Percentiles rank a stretch among this genome's conserved stretches.
Evolutionary conservation across 1,139 yeast species (phyloP).

Genomic region (Hyphopichia buzzinii): DNA sequence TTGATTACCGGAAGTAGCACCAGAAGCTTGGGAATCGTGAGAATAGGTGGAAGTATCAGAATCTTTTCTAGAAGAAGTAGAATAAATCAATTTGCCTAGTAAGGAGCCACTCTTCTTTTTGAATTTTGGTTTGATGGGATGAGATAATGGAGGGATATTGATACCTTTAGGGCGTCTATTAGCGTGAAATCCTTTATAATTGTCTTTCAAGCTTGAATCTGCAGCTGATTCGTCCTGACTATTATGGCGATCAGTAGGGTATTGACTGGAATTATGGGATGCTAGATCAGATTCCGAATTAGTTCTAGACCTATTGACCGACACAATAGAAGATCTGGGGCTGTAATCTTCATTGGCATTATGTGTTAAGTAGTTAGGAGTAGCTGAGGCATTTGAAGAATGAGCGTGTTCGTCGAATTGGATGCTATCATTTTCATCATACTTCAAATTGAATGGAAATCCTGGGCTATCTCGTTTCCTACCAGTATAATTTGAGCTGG

Average conservation of each 20-base stretch:
- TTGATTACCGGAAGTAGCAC: slow-evolving; percentile 1
- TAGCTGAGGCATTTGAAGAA: neutral
- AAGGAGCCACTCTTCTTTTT: slow-evolving; percentile 43
- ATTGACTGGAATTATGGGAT: neutral
- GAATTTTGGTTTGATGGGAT: slow-evolving; percentile 51
- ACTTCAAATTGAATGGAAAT: slow-evolving; percentile 7
- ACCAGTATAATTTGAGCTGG: neutral
- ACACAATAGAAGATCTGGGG: slow-evolving; percentile 26
- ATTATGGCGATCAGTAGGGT: neutral
- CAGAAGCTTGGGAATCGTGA: slow-evolving; percentile 4
- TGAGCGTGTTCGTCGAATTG: slow-evolving; percentile 4
- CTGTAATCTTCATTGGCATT: slow-evolving; percentile 15
- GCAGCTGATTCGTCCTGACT: neutral
- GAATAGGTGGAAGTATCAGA: slow-evolving; percentile 19
- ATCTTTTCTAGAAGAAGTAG: slow-evolving; percentile 33
- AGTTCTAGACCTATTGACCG: slow-evolving; percentile 6
- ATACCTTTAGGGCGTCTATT: slow-evolving; percentile 28
- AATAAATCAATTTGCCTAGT: slow-evolving; percentile 48
- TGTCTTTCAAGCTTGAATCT: slow-evolving; percentile 17
- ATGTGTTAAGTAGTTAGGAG: slow-evolving; percentile 6
- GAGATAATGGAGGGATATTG: slow-evolving; percentile 48
- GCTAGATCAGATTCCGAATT: slow-evolving; percentile 2
- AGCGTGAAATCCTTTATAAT: slow-evolving; percentile 52
- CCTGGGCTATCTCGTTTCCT: slow-evolving; percentile 3
- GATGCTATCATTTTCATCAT: slow-evolving; percentile 5